Evolutionary conservation across 352 stramenopile genomes (phyloP).

Genomic region (Globisporangium echinulatum): DNA sequence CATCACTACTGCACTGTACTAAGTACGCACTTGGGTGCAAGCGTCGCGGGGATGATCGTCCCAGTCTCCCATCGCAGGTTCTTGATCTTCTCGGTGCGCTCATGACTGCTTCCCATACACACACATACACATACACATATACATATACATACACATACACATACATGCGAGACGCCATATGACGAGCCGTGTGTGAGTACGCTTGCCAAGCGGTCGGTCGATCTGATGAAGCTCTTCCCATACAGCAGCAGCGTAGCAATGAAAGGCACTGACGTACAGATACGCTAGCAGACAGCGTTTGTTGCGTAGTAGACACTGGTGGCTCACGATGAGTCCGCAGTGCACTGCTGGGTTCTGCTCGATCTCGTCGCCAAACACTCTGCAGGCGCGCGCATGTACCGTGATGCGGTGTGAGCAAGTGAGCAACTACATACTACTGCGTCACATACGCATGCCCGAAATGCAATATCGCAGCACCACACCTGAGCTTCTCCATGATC

Average conservation of each 20-base stretch:
- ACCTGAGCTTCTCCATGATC: slow-evolving; percentile 71
- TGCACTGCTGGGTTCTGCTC: slow-evolving; percentile 55
- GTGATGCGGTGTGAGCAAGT: background rate
- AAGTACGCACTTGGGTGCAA: slow-evolving; percentile 53
- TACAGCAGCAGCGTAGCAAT: background rate
- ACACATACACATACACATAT: background rate
- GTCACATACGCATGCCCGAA: background rate
- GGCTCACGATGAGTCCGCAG: slow-evolving; percentile 81
- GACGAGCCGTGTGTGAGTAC: no score
- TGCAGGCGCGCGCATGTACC: slow-evolving; percentile 15
- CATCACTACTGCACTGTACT: no score
- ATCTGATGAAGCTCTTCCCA: no score
- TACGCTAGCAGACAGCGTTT: slow-evolving; percentile 88
- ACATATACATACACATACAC: background rate
- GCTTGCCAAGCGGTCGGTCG: no score
- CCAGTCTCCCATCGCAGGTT: slow-evolving; percentile 88
- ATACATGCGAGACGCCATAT: no score
- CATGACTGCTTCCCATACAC: slow-evolving; percentile 18
- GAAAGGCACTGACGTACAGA: slow-evolving; percentile 32
- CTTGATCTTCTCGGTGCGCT: slow-evolving; percentile 85
- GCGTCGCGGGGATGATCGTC: slow-evolving; percentile 71
- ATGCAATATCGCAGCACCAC: background rate
- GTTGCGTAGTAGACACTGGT: slow-evolving; percentile 87
- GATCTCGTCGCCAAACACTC: slow-evolving; percentile 56
- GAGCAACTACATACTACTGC: no score